phyloP scores from a whole-genome alignment of 2,329 filamentous ascomycete genomes.

The Paraphoma chrysanthemicola region DNA sequence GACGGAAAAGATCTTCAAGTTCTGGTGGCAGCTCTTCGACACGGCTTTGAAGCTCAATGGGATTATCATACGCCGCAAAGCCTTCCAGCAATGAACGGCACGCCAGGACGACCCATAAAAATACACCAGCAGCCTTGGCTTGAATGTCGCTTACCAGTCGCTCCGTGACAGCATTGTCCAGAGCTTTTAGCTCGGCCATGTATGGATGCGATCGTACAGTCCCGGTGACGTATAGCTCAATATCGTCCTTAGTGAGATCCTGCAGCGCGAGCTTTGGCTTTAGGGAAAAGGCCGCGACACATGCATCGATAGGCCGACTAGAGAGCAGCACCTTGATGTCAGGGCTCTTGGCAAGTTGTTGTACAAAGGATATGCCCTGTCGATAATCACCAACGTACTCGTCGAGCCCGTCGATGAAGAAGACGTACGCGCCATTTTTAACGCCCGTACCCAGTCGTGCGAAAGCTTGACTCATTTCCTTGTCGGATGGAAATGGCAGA shows the following conservation, averaged over 20 bases:
- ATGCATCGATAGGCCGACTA: slow-evolving; percentile 30
- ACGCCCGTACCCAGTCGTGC: not conserved
- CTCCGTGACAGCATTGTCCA: not conserved
- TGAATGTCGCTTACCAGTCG: slow-evolving; percentile 3
- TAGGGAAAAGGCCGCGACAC: slow-evolving; percentile 24
- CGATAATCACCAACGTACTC: slow-evolving; percentile 16
- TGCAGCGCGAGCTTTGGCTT: slow-evolving; percentile 10
- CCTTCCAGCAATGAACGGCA: slow-evolving; percentile 7
- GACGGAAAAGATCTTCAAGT: slow-evolving; percentile 17
- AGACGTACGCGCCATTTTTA: slow-evolving; percentile 1
- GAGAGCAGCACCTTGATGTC: slow-evolving; percentile 31
- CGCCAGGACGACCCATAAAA: slow-evolving; percentile 24
- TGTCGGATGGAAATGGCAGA: not conserved
- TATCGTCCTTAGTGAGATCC: not conserved
- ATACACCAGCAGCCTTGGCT: slow-evolving; percentile 16
- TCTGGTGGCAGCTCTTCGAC: slow-evolving; percentile 14
- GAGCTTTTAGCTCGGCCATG: not conserved
- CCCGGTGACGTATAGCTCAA: not conserved
- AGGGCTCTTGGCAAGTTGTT: slow-evolving; percentile 17
- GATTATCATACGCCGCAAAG: slow-evolving; percentile 10
- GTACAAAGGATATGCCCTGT: slow-evolving; percentile 16
- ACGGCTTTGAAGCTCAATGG: slow-evolving; percentile 6
- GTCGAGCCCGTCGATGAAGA: slow-evolving; percentile 26
- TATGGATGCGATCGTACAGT: not conserved
- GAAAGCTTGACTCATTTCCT: not conserved